phyloP scores from a whole-genome alignment of 352 stramenopile genomes.

The Discostella stelligera region DNA sequence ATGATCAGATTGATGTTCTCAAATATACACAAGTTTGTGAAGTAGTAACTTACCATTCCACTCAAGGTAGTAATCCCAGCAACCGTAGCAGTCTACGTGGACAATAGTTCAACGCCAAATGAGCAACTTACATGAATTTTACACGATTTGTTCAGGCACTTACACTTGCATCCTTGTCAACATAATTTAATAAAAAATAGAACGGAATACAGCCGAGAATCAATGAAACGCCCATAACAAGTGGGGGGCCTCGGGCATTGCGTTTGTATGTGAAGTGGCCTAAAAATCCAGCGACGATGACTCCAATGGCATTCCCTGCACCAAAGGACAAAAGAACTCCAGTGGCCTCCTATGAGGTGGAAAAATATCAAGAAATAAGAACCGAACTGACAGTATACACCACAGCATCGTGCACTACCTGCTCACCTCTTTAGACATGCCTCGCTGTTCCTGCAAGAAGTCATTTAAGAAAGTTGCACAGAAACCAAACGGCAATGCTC shows the following conservation, averaged over 20 bases:
- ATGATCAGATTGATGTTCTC: not conserved
- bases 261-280: constrained; percentile 49
- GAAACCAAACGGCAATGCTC: too few species aligned
- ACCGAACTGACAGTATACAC: too few species aligned
- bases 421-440: too few species aligned
- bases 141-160: not conserved
- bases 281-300: constrained; percentile 34
- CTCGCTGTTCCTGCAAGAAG: too few species aligned
- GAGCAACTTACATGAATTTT: too few species aligned
- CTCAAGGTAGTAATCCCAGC: constrained; percentile 24
- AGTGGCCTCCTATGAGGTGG: too few species aligned
- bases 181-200: constrained; percentile 49
- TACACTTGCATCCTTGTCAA: constrained; percentile 24
- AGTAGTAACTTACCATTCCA: constrained; percentile 12
- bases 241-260: constrained; percentile 34
- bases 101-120: too few species aligned
- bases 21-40: too few species aligned
- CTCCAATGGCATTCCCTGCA: constrained; percentile 71
- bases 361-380: too few species aligned
- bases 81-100: constrained; percentile 3
- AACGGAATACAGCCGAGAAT: constrained; percentile 47
- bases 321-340: constrained; percentile 74
- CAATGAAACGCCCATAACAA: constrained; percentile 48
- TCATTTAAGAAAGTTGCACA: too few species aligned
- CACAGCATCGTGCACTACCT: too few species aligned